Evolutionary conservation across 1,284 basidiomycete species (phyloP).

Genomic region (Entoloma clypeatum): DNA sequence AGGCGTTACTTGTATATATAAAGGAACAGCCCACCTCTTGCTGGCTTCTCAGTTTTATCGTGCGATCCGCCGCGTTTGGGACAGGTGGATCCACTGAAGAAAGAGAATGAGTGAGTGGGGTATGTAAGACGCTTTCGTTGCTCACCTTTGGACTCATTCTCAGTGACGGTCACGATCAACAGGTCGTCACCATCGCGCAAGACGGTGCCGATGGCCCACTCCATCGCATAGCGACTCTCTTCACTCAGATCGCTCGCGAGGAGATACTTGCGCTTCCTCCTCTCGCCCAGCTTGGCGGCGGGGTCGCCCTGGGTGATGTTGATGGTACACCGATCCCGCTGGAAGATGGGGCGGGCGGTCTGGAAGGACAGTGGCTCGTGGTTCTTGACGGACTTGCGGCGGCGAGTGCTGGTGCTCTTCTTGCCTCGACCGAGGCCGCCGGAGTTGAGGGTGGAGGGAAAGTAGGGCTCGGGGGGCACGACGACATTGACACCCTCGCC

Average conservation of each 20-base stretch:
- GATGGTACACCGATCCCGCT: slow-evolving; percentile 91
- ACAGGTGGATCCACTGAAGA: slow-evolving; percentile 73
- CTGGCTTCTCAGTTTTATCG: slow-evolving; percentile 77
- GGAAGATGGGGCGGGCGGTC: slow-evolving; percentile 79
- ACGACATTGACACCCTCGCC: slow-evolving; percentile 91
- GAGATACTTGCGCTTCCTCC: slow-evolving; percentile 73
- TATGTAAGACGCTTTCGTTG: slow-evolving; percentile 13
- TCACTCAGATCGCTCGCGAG: slow-evolving; percentile 94
- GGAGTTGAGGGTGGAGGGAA: slow-evolving; percentile 65
- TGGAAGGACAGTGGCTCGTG: slow-evolving; percentile 60
- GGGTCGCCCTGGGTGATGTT: slow-evolving; percentile 84
- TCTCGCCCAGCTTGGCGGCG: slow-evolving; percentile 49
- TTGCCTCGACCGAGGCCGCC: slow-evolving; percentile 27
- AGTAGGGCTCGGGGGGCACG: slow-evolving; percentile 75
- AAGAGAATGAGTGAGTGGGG: neutral
- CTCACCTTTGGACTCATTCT: slow-evolving; percentile 87
- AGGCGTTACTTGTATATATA: neutral
- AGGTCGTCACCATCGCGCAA: slow-evolving; percentile 92
- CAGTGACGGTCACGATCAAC: slow-evolving; percentile 87
- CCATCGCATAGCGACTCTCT: slow-evolving; percentile 87
- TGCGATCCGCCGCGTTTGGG: slow-evolving; percentile 66
- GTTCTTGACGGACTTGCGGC: slow-evolving; percentile 55
- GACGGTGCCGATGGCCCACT: slow-evolving; percentile 97
- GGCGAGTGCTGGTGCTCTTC: slow-evolving; percentile 48
- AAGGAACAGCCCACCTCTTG: slow-evolving; percentile 63